These are phyloP conservation scores for Ceriops decandra DNA, from an alignment of 345 rosid species.

Conservation along the genomic window DNA sequence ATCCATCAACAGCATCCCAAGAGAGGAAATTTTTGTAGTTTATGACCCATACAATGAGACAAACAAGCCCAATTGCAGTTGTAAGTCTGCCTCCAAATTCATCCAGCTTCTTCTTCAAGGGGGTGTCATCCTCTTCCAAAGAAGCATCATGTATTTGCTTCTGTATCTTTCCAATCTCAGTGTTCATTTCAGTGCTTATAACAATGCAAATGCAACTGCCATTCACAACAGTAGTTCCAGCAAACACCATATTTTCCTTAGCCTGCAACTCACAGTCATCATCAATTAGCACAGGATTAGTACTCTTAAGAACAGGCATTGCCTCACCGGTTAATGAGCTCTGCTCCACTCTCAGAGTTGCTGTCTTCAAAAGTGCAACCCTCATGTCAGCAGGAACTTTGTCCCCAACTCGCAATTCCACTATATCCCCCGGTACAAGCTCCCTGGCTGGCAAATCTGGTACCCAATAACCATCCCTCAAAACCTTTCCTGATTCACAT, in stretches of 20 bases:
- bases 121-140: conserved; percentile 75
- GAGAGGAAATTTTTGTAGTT: conserved; percentile 79
- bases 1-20: conserved; percentile 68
- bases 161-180: conserved; percentile 90
- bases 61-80: conserved; percentile 67
- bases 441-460: conserved; percentile 76
- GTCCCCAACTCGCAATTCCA: conserved; percentile 77
- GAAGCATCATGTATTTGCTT: conserved; percentile 87
- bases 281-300: conserved; percentile 40
- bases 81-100: conserved; percentile 81
- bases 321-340: conserved; percentile 93
- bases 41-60: conserved; percentile 75
- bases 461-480: conserved; percentile 62
- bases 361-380: conserved; percentile 57
- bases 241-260: conserved; percentile 85
- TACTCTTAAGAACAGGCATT: conserved; percentile 79
- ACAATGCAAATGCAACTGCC: conserved; percentile 73
- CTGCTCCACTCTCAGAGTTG: conserved; percentile 82
- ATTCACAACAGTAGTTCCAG: conserved; percentile 81
- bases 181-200: conserved; percentile 72
- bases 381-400: conserved; percentile 95
- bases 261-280: conserved; percentile 83
- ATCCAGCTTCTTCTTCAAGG: conserved; percentile 82
- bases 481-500: conserved; percentile 68
- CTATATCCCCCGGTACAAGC: conserved; percentile 87